These are phyloP conservation scores for Microdochium nivale DNA, from an alignment of 2,329 filamentous ascomycete genomes.

Conservation along the genomic window DNA sequence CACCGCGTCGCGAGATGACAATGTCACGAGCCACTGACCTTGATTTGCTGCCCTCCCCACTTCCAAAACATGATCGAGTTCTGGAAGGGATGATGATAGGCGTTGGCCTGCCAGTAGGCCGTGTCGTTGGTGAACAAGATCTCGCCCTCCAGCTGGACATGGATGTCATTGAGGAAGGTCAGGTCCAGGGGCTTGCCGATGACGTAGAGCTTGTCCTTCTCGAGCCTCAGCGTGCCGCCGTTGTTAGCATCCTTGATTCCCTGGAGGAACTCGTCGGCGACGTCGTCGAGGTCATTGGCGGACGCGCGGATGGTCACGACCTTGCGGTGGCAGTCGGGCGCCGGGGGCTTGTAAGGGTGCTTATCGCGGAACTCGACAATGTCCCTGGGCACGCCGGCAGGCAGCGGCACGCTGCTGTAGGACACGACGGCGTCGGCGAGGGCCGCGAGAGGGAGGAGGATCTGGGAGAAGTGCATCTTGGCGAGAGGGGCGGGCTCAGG, in stretches of 20 bases:
- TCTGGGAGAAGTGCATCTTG: conserved; percentile 14
- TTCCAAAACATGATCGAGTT: conserved; percentile 54
- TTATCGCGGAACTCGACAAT: conserved; percentile 27
- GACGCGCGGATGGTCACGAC: conserved; percentile 43
- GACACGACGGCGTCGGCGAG: conserved; percentile 12
- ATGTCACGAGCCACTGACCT: neutral
- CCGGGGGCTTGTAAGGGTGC: conserved; percentile 23
- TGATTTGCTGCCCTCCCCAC: conserved; percentile 53
- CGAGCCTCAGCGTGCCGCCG: conserved; percentile 46
- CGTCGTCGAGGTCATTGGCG: conserved; percentile 43
- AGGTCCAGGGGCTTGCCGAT: conserved; percentile 52
- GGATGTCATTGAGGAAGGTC: conserved; percentile 47
- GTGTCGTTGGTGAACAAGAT: conserved; percentile 37
- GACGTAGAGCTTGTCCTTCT: conserved; percentile 44
- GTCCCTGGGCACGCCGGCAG: conserved; percentile 23
- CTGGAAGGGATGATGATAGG: conserved; percentile 32
- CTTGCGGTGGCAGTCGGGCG: conserved; percentile 11
- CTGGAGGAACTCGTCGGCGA: conserved; percentile 44
- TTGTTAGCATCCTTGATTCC: conserved; percentile 48
- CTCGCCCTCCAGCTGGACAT: conserved; percentile 50
- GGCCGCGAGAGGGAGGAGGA: conserved; percentile 12
- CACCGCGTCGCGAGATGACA: too few relatives aligned
- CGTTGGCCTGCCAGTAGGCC: conserved; percentile 31
- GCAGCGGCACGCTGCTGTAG: conserved; percentile 15
- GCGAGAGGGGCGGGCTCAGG: neutral